phyloP scores from a whole-genome alignment of 1,284 basidiomycete species.

The Butyriboletus appendiculatus region DNA sequence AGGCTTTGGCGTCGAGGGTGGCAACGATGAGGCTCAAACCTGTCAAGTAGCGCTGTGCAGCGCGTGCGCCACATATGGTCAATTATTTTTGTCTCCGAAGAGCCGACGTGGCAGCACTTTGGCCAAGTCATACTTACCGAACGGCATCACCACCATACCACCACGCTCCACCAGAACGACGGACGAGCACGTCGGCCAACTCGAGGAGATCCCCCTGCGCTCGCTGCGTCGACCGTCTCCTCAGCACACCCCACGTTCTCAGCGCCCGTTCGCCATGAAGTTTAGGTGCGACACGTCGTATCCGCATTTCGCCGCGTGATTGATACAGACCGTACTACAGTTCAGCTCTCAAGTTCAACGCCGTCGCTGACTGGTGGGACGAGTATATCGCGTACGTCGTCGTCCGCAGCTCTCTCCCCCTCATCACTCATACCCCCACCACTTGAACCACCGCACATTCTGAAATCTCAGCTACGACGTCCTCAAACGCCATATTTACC shows the following conservation, averaged over 20 bases:
- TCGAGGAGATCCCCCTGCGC: slow-evolving; percentile 32
- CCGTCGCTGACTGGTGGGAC: slow-evolving; percentile 93
- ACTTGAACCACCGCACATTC: too few species aligned
- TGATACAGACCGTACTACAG: slow-evolving; percentile 32
- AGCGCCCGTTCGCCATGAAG: slow-evolving; percentile 52
- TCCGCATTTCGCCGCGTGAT: too few species aligned
- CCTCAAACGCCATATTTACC: slow-evolving; percentile 86
- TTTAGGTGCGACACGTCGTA: slow-evolving; percentile 45
- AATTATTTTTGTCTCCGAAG: slow-evolving; percentile 1
- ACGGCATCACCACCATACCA: slow-evolving; percentile 6
- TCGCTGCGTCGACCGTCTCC: slow-evolving; percentile 1
- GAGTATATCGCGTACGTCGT: slow-evolving; percentile 80
- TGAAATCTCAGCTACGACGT: slow-evolving; percentile 66
- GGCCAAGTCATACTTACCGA: not conserved
- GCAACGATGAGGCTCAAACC: not conserved
- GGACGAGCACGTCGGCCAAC: too few species aligned
- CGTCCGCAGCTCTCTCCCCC: not conserved
- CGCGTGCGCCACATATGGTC: not conserved
- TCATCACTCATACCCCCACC: not conserved
- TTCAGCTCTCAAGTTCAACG: slow-evolving; percentile 89
- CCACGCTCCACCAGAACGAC: slow-evolving; percentile 3
- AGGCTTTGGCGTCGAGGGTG: not conserved
- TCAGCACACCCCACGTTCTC: slow-evolving; percentile 11
- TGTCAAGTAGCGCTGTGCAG: not conserved
- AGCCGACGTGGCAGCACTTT: slow-evolving; percentile 1